These are phyloP conservation scores for Fusarium secorum DNA, from an alignment of 2,329 filamentous ascomycete genomes.

Conservation along the genomic window DNA sequence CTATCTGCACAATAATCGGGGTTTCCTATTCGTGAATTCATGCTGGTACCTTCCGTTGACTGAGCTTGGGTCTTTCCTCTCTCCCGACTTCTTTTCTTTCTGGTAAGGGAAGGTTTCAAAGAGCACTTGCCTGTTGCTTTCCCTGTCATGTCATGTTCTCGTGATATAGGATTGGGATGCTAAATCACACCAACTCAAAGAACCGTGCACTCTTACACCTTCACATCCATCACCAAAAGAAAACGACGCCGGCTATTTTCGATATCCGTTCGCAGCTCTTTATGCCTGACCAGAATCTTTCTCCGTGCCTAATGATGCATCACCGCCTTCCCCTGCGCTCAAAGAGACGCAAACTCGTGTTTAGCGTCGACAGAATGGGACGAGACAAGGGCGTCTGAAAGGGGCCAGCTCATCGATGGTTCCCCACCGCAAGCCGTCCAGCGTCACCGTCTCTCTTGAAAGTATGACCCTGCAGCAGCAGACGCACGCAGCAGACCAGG, in stretches of 20 bases:
- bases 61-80: neutral
- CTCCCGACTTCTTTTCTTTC: neutral
- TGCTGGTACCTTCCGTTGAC: neutral
- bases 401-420: constrained; percentile 43
- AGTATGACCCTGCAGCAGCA: constrained; percentile 40
- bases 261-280: constrained; percentile 22
- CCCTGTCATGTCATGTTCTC: neutral
- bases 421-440: constrained; percentile 40
- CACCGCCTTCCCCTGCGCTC: constrained; percentile 39
- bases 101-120: neutral
- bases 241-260: constrained; percentile 1
- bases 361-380: constrained; percentile 41
- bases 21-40: constrained; percentile 5
- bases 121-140: neutral
- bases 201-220: constrained; percentile 13
- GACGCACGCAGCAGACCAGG: constrained; percentile 11
- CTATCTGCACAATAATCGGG: neutral
- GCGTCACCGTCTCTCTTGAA: constrained; percentile 42
- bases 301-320: constrained; percentile 43
- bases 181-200: constrained; percentile 9
- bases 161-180: constrained; percentile 12
- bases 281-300: constrained; percentile 36
- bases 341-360: constrained; percentile 34
- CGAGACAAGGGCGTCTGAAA: constrained; percentile 42
- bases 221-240: constrained; percentile 12